These are phyloP conservation scores for Malassezia caprae DNA, from an alignment of 1,284 basidiomycete species.

Conservation along the genomic window DNA sequence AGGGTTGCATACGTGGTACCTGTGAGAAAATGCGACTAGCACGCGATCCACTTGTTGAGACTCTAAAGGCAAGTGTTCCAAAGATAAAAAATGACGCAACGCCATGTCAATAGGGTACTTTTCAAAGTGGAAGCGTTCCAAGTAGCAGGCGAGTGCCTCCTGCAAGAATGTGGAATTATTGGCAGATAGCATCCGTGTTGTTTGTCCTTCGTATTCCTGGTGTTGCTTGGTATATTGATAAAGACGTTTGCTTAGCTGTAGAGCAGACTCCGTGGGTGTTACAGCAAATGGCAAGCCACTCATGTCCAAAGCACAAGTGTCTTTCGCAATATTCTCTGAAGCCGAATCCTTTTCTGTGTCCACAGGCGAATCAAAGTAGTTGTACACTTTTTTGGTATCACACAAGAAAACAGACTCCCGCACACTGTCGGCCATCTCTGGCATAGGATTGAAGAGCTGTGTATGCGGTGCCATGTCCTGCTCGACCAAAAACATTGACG, in stretches of 20 bases:
- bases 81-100: constrained; percentile 78
- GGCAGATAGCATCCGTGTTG: constrained; percentile 21
- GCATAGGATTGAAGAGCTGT: neutral
- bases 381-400: neutral
- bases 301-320: neutral
- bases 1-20: constrained; percentile 76
- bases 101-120: constrained; percentile 82
- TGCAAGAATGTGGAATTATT: constrained; percentile 65
- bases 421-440: neutral
- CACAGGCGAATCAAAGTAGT: neutral
- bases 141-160: constrained; percentile 62
- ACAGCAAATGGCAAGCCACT: neutral
- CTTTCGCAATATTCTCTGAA: neutral
- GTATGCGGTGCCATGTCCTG: neutral
- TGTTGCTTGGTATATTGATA: neutral
- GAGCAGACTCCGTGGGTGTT: neutral
- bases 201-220: neutral
- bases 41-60: constrained; percentile 98
- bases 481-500: neutral
- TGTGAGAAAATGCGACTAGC: constrained; percentile 82
- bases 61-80: constrained; percentile 79
- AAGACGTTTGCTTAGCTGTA: neutral
- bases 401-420: neutral
- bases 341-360: neutral
- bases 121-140: constrained; percentile 69